A percentile compares a stretch with the other conserved stretches of the same genome.
Evolutionary conservation across 306 rosid species (phyloP).

Genomic region (Quillaja saponaria): DNA sequence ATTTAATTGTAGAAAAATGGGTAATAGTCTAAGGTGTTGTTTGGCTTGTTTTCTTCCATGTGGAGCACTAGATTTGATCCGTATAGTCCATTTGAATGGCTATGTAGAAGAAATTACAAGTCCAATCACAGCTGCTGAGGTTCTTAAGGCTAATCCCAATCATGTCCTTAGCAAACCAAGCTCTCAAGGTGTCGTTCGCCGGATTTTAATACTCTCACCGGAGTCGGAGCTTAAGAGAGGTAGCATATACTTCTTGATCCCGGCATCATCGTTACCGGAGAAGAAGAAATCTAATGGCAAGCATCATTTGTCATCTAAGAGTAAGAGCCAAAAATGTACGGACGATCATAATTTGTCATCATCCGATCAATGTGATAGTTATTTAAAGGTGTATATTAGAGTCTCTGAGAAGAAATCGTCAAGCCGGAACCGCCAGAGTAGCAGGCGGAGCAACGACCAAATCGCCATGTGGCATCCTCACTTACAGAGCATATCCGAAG

Average conservation of each 20-base stretch:
- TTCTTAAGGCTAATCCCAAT: slow-evolving; percentile 72
- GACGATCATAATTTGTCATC: not conserved
- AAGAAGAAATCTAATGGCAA: slow-evolving; percentile 36
- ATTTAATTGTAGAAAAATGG: slow-evolving; percentile 45
- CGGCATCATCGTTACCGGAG: slow-evolving; percentile 61
- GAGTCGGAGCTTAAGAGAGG: slow-evolving; percentile 88
- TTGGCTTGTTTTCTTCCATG: slow-evolving; percentile 93
- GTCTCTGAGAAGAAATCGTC: slow-evolving; percentile 53
- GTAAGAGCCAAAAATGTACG: slow-evolving; percentile 12
- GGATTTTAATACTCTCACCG: slow-evolving; percentile 73
- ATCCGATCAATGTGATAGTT: slow-evolving; percentile 19
- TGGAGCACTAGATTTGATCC: slow-evolving; percentile 90
- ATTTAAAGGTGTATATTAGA: slow-evolving; percentile 11
- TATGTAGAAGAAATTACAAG: slow-evolving; percentile 68
- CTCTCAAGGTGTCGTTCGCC: slow-evolving; percentile 71
- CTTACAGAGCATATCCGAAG: slow-evolving; percentile 75
- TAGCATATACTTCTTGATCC: slow-evolving; percentile 84
- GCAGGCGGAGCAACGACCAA: slow-evolving; percentile 29
- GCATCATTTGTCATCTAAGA: slow-evolving; percentile 38
- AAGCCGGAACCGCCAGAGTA: slow-evolving; percentile 50
- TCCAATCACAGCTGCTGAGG: slow-evolving; percentile 73
- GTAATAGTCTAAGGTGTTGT: slow-evolving; percentile 88
- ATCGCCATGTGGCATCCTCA: slow-evolving; percentile 67
- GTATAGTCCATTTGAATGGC: slow-evolving; percentile 88
- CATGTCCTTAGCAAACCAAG: slow-evolving; percentile 83